These are phyloP conservation scores for Emmonsia crescens DNA, from an alignment of 2,329 filamentous ascomycete species.

Conservation along the genomic window DNA sequence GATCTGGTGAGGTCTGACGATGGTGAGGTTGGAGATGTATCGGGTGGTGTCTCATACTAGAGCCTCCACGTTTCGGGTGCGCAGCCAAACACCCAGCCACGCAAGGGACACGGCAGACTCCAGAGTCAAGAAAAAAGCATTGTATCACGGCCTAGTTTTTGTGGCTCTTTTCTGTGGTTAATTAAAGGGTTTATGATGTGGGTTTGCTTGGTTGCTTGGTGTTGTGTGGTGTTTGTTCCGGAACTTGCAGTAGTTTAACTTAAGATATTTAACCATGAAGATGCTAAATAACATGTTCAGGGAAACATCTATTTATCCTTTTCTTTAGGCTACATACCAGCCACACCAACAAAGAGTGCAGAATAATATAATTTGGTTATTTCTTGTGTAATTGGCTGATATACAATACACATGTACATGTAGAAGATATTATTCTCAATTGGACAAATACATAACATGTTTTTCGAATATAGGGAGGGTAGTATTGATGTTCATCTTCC, in stretches of 20 bases:
- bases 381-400: not conserved
- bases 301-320: not conserved
- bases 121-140: not conserved
- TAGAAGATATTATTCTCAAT: not conserved
- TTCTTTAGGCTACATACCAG: not conserved
- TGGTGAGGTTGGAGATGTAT: constrained; percentile 14
- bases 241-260: not conserved
- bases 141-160: not conserved
- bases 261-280: no score
- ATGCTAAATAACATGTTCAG: no score
- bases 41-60: constrained; percentile 11
- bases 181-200: not conserved
- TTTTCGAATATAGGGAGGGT: not conserved
- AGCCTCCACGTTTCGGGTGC: constrained; percentile 9
- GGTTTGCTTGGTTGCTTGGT: not conserved
- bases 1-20: constrained; percentile 9
- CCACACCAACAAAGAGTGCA: not conserved
- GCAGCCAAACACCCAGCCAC: not conserved
- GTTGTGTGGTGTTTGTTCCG: not conserved
- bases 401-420: no score
- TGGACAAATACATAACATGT: not conserved
- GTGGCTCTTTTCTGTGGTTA: not conserved
- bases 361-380: not conserved
- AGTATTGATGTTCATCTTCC: not conserved
- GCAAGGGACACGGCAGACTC: not conserved